Evolutionary conservation across 2,329 filamentous ascomycete genomes (phyloP).

Genomic region (Penicillium thymicola): DNA sequence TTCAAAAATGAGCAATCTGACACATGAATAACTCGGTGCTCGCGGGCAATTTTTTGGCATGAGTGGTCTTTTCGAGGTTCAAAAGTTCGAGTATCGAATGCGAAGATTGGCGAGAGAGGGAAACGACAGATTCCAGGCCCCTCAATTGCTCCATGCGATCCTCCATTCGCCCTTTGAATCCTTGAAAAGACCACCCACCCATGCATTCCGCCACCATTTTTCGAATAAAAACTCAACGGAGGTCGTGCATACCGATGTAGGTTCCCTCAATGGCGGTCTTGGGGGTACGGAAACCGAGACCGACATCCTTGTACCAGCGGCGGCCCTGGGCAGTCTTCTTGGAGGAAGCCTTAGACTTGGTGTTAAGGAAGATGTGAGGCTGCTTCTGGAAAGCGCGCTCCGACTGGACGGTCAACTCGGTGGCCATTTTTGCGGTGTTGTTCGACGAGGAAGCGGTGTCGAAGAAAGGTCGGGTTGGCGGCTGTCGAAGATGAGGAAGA

Average conservation of each 20-base stretch:
- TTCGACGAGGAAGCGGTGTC: constrained; percentile 42
- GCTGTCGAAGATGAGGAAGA: constrained; percentile 43
- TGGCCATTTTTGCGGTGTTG: constrained; percentile 76
- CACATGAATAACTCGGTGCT: background rate
- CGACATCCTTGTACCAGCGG: constrained; percentile 99
- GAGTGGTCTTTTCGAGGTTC: constrained; percentile 12
- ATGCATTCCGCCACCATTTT: constrained; percentile 15
- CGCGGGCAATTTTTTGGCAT: constrained; percentile 8
- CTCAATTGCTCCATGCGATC: constrained; percentile 8
- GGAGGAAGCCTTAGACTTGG: constrained; percentile 82
- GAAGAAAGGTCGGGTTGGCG: constrained; percentile 34
- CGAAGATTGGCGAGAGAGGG: background rate
- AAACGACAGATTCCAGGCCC: background rate
- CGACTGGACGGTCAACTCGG: constrained; percentile 98
- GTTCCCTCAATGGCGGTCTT: constrained; percentile 97
- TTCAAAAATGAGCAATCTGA: constrained; percentile 27
- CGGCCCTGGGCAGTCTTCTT: constrained; percentile 83
- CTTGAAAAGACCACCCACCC: constrained; percentile 19
- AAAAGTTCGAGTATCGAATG: background rate
- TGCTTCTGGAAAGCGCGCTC: constrained; percentile 99
- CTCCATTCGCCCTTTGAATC: constrained; percentile 4
- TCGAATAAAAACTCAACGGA: constrained; percentile 22
- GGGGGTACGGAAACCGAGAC: constrained; percentile 98
- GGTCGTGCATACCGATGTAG: constrained; percentile 86
- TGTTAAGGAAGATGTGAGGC: constrained; percentile 99